phyloP scores from a whole-genome alignment of 2,329 filamentous ascomycete genomes.

The Fusarium burgessii region DNA sequence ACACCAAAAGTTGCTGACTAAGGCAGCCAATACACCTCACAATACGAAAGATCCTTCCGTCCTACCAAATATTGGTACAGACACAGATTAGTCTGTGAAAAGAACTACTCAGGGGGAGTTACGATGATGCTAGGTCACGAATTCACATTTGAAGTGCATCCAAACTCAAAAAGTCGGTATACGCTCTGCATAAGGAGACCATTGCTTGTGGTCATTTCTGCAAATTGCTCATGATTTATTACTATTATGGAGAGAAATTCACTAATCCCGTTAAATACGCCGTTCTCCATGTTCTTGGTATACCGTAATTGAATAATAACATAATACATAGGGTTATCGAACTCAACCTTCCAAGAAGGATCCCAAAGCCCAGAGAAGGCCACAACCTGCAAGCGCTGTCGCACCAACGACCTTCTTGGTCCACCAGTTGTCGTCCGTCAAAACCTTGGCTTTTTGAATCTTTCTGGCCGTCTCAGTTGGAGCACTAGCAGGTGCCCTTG shows the following conservation, averaged over 20 bases:
- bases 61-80: not conserved
- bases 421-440: slow-evolving; percentile 76
- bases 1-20: slow-evolving; percentile 41
- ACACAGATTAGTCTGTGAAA: no score
- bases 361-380: slow-evolving; percentile 68
- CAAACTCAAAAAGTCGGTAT: not conserved
- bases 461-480: slow-evolving; percentile 48
- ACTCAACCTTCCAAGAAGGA: slow-evolving; percentile 60
- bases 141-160: not conserved
- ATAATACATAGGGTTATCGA: not conserved
- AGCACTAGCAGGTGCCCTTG: slow-evolving; percentile 46
- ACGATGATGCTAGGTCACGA: not conserved
- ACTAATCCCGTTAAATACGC: slow-evolving; percentile 8
- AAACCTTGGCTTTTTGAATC: slow-evolving; percentile 63
- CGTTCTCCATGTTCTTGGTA: slow-evolving; percentile 14
- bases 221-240: not conserved
- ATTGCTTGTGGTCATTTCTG: not conserved
- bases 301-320: slow-evolving; percentile 3
- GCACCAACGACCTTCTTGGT: slow-evolving; percentile 73
- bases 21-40: slow-evolving; percentile 14
- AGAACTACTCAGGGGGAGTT: not conserved
- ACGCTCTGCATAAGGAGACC: not conserved
- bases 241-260: slow-evolving; percentile 8
- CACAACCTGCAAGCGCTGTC: slow-evolving; percentile 71
- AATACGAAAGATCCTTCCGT: not conserved